Evolutionary conservation across 179 eudicot species (phyloP), one percentile per base, ranked within the genome.

Genomic region (Pouteria campechiana): DNA sequence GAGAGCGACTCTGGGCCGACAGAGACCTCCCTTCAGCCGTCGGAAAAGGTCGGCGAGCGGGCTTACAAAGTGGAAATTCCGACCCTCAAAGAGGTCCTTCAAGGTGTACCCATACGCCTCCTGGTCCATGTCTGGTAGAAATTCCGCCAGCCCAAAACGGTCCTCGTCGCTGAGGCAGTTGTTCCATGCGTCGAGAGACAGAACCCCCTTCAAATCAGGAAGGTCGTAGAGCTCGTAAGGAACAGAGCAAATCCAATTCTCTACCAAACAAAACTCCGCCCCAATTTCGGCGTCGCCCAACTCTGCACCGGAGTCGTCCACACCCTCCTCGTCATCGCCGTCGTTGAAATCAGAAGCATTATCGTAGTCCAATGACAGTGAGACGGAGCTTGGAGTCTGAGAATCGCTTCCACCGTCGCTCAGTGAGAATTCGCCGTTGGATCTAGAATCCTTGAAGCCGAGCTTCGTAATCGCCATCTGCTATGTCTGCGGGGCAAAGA

Each of bases 311-410:
- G 73, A 87, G 58, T 92, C 96, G 54, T 87, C 99, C 0, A 96
- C 87, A 25, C 99, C 99, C 0, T 84, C 88, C 50, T 94, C 99
- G 0, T 96, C 86, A 70, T 92, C 99, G 58, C 85, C 82, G 39
- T 87, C 96, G 70, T 82, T 90, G 24, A 64, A 72, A 22, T 79
- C 87, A 47, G 78, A 74, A 50, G 56, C 69, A 6, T 84, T 90
- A 3, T 65, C 72, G 18, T 80, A 88, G 37, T 75, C 93, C 1
- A 83, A 81, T 38, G 70, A 87, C 9, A 62, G 60, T 3, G 51
- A n/a, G n/a, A n/a, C 48, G 4, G 37, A 50, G 25, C 62, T 62
- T 29, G 54, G 63, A 58, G 52, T 63, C 14, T 23, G 53, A 38
- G 65, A 63, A 64, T 83, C 85, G 2, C 62, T n/a, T n/a, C n/a